Base-by-base conservation (phyloP, 2,329 filamentous ascomycete species). In the Thelonectria discophora region DNA sequence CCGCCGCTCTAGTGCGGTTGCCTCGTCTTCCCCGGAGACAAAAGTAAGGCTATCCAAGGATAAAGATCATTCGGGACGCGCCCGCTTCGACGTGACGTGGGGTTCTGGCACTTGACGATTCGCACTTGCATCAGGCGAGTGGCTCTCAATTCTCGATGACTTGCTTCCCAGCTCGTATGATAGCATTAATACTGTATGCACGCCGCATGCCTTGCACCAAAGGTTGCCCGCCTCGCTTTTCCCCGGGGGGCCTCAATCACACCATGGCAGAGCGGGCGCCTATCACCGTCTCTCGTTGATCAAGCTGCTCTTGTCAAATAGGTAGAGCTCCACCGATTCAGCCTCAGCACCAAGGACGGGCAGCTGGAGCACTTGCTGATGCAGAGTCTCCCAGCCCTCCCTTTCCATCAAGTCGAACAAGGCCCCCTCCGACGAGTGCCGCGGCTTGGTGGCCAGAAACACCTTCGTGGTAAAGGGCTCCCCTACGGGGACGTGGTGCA, bases 361-460 rank as follows among this genome's bases (percentile, higher is more conserved):
- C 40, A 87, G 72, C 1, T 77, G 76, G 21, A 86, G 67, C 7
- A 74, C 73, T 42, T 79, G 76, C 40, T 77, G 73, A 48, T 83
- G 79, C 10, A 72, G 62, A 17, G 78, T 75, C 1, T 56, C 58
- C 85, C 85, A 88, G 3, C 78, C 78, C 2, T 79, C 74, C 2
- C 69, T 70, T 1, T 75, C 65, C 75, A 88, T 77, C 18, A 86
- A 69, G 6, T 76, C 75, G 59, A 85, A 86, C 17, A 86, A 67
- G 0, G 74, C 79, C 32, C 75, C 71, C 66, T 88, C 85, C 0
- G 83, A 85, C 2, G 79, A 75, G 63, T 88, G 86, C 1, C 85
- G 79, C 1, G 80, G 83, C 69, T 88, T 88, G 0, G 84, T 86
- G 2, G 84, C 82, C 12, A 88, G 66, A 20, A 87, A 76, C 1